Conservation (phyloP, 2,329 filamentous ascomycete genomes). For the Alternaria triticimaculans region DNA sequence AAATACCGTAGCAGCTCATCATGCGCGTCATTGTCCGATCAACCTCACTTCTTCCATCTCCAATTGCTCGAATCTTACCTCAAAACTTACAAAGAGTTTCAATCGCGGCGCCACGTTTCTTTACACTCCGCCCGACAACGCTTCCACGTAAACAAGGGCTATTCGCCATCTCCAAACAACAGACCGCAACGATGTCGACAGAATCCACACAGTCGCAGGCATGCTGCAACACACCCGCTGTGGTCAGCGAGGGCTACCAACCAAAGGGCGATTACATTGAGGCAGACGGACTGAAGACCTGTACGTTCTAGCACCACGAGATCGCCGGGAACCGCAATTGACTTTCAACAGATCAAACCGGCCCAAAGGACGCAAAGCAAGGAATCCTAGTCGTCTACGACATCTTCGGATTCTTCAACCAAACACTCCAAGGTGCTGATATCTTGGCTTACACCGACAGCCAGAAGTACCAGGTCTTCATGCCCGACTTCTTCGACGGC, state of each 20-base stretch:
- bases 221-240: constrained; percentile 59
- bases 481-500: constrained; percentile 90
- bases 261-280: constrained; percentile 66
- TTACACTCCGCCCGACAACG: background rate
- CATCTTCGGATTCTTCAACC: constrained; percentile 69
- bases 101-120: constrained; percentile 14
- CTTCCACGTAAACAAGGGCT: background rate
- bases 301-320: constrained; percentile 41
- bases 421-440: constrained; percentile 69
- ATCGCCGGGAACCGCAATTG: background rate
- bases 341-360: constrained; percentile 58
- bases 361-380: constrained; percentile 61
- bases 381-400: constrained; percentile 67
- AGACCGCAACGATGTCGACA: constrained; percentile 39
- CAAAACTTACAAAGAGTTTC: constrained; percentile 6
- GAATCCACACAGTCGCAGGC: constrained; percentile 47
- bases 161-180: constrained; percentile 5
- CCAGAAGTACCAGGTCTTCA: constrained; percentile 81
- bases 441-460: constrained; percentile 66
- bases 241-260: constrained; percentile 59
- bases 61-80: constrained; percentile 1
- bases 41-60: constrained; percentile 13
- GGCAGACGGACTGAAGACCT: constrained; percentile 68
- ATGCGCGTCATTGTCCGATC: constrained; percentile 22
- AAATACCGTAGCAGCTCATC: constrained; percentile 19